Conservation (phyloP, 345 rosid genomes). For the Passiflora organensis region DNA sequence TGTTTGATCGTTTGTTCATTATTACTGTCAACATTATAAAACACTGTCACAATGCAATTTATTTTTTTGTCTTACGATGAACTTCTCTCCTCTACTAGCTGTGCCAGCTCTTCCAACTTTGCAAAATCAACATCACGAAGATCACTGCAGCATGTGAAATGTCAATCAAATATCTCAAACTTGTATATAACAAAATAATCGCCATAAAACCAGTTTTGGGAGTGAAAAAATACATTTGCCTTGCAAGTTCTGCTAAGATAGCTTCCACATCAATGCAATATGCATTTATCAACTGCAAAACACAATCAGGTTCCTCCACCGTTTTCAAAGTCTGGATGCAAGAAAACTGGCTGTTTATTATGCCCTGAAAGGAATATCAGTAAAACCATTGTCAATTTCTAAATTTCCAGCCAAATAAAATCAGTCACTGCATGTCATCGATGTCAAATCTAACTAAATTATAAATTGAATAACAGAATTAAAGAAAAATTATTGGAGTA, state of each 20-base stretch:
- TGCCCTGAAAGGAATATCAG: slow-evolving; percentile 30
- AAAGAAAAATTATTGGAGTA: background rate
- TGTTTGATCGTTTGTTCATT: background rate
- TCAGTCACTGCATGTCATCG: background rate
- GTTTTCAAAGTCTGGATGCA: slow-evolving; percentile 30
- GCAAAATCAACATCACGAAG: slow-evolving; percentile 31
- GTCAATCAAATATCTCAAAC: slow-evolving; percentile 11
- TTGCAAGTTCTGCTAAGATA: slow-evolving; percentile 31
- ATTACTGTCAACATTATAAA: background rate
- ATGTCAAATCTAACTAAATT: background rate
- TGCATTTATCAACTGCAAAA: slow-evolving; percentile 31
- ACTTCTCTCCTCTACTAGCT: slow-evolving; percentile 34
- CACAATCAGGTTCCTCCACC: slow-evolving; percentile 30
- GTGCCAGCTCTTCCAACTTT: slow-evolving; percentile 27
- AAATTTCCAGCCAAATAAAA: slow-evolving; percentile 1
- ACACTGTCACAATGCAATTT: too few relatives aligned
- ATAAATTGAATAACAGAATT: slow-evolving; percentile 1
- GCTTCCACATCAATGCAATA: slow-evolving; percentile 34
- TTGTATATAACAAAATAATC: background rate
- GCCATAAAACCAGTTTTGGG: slow-evolving; percentile 1
- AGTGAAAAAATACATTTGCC: slow-evolving; percentile 21
- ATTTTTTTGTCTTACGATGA: slow-evolving; percentile 27
- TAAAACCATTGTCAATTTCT: background rate
- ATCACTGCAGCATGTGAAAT: slow-evolving; percentile 28
- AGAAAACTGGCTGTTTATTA: slow-evolving; percentile 31